Base-by-base conservation (phyloP, 257 asterid species). In the Lantana camara region DNA sequence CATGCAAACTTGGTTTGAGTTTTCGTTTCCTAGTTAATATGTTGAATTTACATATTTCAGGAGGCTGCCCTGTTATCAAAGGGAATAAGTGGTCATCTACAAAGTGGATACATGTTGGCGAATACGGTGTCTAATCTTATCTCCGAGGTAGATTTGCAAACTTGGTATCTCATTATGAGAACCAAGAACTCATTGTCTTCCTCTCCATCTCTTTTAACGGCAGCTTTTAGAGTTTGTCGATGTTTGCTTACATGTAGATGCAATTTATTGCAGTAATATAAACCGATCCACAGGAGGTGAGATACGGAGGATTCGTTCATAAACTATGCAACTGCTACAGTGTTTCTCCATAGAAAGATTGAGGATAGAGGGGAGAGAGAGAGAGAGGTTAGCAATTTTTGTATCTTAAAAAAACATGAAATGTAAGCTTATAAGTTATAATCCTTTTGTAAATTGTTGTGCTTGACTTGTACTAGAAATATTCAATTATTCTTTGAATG, bases 71-170 rank as follows among this genome's bases (percentile, higher is more conserved):
- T 41, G 86, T 83, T 67, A 77, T 83, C 64, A 65, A 49, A 68
- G 89, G 81, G 68, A 77, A 80, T 62, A 83, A 80, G 70, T 83
- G 84, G 87, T 83, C 86, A 46, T 78, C 85, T 48, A 80, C 90
- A 5, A 83, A 83, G 76, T 83, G 87, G 90, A 44, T 83, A 77
- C 86, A 75, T 71, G 86, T 78, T 68, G 71, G 69, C 17, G 82
- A 83, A 75, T 83, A 77, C 81, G 42, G 70, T 75, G n/a, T 45
- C 34, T 82, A 76, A 72, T 46, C 60, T 30, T n/a, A 21, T 46
- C 58, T 66, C 10, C 55, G 9, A 38, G 78, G 78, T 71, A 67
- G 54, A 50, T 46, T 19, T 53, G 14, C 37, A 24, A 71, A 45
- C 56, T 57, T 46, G 32, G 21, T 22, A 30, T 29, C 40, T 5